Conservation (phyloP, 192 early-diverging fungal species). For the Diversispora eburnea region DNA sequence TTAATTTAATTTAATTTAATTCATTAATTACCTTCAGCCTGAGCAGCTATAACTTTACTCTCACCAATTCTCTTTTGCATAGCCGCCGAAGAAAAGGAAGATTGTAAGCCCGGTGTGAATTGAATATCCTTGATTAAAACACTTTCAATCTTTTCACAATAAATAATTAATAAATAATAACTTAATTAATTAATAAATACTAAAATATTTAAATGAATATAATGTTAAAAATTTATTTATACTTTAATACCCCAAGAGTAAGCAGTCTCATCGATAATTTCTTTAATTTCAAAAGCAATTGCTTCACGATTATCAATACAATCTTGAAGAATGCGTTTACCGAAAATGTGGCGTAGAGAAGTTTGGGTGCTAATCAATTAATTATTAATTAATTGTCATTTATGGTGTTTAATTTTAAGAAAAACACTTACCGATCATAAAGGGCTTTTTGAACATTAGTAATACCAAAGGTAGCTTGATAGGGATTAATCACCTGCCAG, state of each 20-base stretch:
- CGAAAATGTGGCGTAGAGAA: conserved; percentile 80
- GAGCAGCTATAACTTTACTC: conserved; percentile 85
- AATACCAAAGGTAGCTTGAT: conserved; percentile 75
- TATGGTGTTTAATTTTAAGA: neutral
- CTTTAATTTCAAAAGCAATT: conserved; percentile 81
- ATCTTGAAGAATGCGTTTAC: conserved; percentile 80
- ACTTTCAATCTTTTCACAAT: conserved; percentile 48
- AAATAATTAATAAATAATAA: neutral
- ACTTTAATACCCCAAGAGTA: conserved; percentile 75
- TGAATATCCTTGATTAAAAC: conserved; percentile 86
- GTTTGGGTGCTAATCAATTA: conserved; percentile 65
- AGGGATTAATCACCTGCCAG: conserved; percentile 80
- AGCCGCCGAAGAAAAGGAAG: conserved; percentile 81
- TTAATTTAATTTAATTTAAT: neutral
- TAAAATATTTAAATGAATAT: neutral
- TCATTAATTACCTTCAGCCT: conserved; percentile 54
- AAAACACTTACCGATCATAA: conserved; percentile 59
- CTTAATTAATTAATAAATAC: neutral
- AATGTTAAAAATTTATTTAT: conserved; percentile 26
- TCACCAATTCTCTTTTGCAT: conserved; percentile 87
- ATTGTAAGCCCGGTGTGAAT: conserved; percentile 73
- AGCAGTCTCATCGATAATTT: conserved; percentile 78
- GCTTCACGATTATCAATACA: conserved; percentile 85
- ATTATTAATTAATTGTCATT: neutral
- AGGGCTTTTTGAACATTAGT: conserved; percentile 77